Evolutionary conservation across 139 green algal species (phyloP).

Genomic region (Micromonas commoda): DNA sequence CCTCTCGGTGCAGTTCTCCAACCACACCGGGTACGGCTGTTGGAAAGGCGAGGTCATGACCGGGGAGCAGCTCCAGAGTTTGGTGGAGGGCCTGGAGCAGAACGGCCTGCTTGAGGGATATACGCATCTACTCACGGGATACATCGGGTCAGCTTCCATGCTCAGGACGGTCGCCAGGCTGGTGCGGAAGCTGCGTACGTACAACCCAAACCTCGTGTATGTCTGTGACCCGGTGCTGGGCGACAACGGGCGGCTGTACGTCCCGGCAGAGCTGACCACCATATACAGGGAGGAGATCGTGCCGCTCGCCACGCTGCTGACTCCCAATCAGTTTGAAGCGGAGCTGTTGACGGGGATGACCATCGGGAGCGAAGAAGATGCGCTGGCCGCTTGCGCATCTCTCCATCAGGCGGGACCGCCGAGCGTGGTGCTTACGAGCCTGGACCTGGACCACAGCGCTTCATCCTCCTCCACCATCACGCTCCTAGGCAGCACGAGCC

Average conservation of each 20-base stretch:
- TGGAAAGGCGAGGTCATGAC: constrained; percentile 41
- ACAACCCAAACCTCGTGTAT: constrained; percentile 55
- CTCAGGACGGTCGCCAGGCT: constrained; percentile 61
- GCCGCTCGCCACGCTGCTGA: constrained; percentile 62
- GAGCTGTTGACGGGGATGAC: constrained; percentile 62
- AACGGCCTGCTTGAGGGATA: constrained; percentile 71
- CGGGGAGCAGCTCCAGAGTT: constrained; percentile 55
- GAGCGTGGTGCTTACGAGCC: constrained; percentile 17
- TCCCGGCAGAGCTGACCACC: constrained; percentile 57
- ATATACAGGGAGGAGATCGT: constrained; percentile 61
- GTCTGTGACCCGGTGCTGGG: constrained; percentile 94
- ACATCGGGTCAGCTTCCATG: constrained; percentile 75
- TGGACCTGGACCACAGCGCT: constrained; percentile 3
- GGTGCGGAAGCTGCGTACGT: constrained; percentile 46
- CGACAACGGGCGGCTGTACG: constrained; percentile 80
- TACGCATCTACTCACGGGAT: constrained; percentile 91
- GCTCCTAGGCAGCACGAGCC: background rate
- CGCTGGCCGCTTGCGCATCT: constrained; percentile 39
- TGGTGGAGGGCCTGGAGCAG: constrained; percentile 69
- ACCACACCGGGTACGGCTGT: constrained; percentile 57
- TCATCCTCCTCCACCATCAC: background rate
- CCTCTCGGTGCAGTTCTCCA: constrained; percentile 79
- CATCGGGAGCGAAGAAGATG: constrained; percentile 51
- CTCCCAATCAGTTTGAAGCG: constrained; percentile 85
- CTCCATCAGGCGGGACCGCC: background rate